Evolutionary conservation across 345 rosid genomes (phyloP), one percentile per base, ranked within the genome.

Genomic region (Bretschneidera sinensis): DNA sequence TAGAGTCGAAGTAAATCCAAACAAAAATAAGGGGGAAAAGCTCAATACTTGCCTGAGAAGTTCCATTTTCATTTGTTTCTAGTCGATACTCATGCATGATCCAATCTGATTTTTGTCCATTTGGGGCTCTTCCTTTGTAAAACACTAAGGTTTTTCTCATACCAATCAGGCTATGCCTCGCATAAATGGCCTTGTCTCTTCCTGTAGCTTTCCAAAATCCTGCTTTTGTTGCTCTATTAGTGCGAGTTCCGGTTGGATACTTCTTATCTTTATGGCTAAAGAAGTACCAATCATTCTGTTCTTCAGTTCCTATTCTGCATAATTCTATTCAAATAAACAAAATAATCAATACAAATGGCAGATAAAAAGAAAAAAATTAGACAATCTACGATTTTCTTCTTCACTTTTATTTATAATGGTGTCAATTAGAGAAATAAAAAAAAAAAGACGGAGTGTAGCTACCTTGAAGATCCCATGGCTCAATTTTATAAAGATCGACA

Each of bases 121-220:
- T 89, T 9, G 98, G 98, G 0, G 98, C 98, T 72, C 98, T 68
- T 61, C 98, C 98, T 79, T 84, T 85, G 79, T 92, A 92, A 63
- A 87, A 92, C 25, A 92, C 98, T 71, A 92, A 78, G 57, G 98
- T 92, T 69, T 92, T 92, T 52, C 98, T 84, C 98, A 92, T 87
- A 63, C 98, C 98, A 48, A 85, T 51, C 57, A 92, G 85, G 76
- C 83, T 66, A 53, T 82, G 88, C 71, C 87, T 80, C 23, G 76
- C 15, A 71, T 87, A 89, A 61, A 92, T 89, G 43, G 96, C 76
- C 77, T 92, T 92, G 72, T 92, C 98, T 75, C 98, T 81, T 74
- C 98, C 98, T 0, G 98, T 92, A 50, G 98, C 98, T 79, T 92
- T 92, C 98, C 98, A 92, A 24, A 92, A 92, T 33, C 98, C 98